Evolutionary conservation across 2,329 filamentous ascomycete species (phyloP).

Genomic region (Fusarium sp.): DNA sequence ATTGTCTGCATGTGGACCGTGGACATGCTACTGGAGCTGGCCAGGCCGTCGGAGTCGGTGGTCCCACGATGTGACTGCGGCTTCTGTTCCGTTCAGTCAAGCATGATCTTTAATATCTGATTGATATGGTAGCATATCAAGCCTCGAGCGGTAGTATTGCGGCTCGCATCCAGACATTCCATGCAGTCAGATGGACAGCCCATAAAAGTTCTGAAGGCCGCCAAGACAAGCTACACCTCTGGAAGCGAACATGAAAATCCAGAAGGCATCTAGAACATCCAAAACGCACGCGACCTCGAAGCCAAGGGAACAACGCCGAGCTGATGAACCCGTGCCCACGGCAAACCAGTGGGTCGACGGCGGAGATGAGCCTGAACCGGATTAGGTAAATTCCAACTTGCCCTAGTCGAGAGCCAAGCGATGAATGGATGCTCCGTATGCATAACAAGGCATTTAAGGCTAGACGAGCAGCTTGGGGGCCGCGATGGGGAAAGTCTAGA

Average conservation of each 20-base stretch:
- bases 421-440: background rate
- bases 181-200: too few species aligned
- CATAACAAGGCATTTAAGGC: background rate
- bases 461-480: background rate
- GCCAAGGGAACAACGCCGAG: background rate
- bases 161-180: too few species aligned
- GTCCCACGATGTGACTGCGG: background rate
- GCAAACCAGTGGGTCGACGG: constrained; percentile 3
- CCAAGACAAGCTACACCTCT: background rate
- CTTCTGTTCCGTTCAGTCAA: constrained; percentile 1
- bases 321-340: background rate
- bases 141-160: too few species aligned
- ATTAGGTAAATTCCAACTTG: constrained; percentile 10
- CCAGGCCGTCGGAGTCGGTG: constrained; percentile 11
- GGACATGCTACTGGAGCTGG: constrained; percentile 5
- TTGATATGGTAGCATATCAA: background rate
- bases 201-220: too few species aligned
- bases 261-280: background rate
- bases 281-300: background rate
- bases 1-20: constrained; percentile 9
- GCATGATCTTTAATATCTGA: background rate
- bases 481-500: too few species aligned
- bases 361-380: background rate
- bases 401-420: background rate
- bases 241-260: background rate